These are phyloP conservation scores for Rosellinia necatrix DNA, from an alignment of 2,329 filamentous ascomycete genomes.

Conservation along the genomic window DNA sequence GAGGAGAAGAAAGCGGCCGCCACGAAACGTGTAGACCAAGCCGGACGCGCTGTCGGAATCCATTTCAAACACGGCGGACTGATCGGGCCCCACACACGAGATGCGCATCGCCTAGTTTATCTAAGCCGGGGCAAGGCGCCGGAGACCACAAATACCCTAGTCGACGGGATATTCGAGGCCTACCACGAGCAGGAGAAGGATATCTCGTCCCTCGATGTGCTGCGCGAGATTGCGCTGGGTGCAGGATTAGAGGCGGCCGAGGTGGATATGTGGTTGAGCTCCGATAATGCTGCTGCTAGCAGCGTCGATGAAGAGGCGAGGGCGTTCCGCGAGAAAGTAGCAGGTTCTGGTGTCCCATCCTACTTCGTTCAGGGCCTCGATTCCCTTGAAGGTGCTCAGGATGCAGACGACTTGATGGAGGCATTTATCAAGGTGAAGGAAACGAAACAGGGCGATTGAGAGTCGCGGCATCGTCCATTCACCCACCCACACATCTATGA, in stretches of 20 bases:
- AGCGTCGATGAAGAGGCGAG: constrained; percentile 19
- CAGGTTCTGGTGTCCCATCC: constrained; percentile 8
- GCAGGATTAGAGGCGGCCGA: constrained; percentile 17
- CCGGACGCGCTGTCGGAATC: constrained; percentile 42
- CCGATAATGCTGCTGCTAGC: constrained; percentile 15
- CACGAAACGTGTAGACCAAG: constrained; percentile 34
- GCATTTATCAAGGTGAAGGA: not conserved
- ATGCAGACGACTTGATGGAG: constrained; percentile 13
- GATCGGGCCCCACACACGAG: constrained; percentile 41
- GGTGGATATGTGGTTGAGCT: constrained; percentile 16
- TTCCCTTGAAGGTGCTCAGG: constrained; percentile 17
- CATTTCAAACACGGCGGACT: constrained; percentile 41
- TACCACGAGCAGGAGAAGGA: constrained; percentile 23
- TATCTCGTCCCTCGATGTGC: constrained; percentile 20
- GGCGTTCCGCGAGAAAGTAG: constrained; percentile 9
- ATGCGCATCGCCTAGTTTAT: constrained; percentile 43
- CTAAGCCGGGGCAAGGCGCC: constrained; percentile 20
- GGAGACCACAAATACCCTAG: constrained; percentile 9
- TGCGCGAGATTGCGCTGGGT: constrained; percentile 16
- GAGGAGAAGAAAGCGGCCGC: constrained; percentile 24
- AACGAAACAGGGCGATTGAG: not conserved
- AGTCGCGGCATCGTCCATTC: no score
- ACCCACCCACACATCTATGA: no score
- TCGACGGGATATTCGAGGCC: constrained; percentile 18
- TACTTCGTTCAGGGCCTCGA: constrained; percentile 18